Percentiles rank a stretch among this genome's conserved stretches.
Conservation (phyloP, 163 green algal species). For the Volvox carteri region DNA sequence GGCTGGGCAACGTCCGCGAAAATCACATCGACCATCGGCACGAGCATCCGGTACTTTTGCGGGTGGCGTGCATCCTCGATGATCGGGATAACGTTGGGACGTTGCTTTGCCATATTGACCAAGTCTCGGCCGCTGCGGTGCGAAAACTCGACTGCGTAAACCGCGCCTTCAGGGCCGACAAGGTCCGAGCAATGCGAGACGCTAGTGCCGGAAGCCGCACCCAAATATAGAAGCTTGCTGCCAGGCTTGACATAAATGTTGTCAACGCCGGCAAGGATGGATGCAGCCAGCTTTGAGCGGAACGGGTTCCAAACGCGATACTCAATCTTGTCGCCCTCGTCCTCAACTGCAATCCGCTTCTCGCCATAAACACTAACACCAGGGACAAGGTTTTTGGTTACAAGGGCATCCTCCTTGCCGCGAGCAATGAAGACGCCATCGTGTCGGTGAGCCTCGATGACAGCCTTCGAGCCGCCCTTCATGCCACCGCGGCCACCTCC, state of each 20-base stretch:
- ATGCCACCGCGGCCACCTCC: conserved; percentile 71
- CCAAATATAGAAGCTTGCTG: conserved; percentile 97
- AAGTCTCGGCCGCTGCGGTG: conserved; percentile 96
- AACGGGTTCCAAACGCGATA: conserved; percentile 99
- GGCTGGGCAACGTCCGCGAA: conserved; percentile 99
- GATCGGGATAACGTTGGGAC: conserved; percentile 99
- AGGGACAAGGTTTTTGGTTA: conserved; percentile 97
- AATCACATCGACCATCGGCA: conserved; percentile 99
- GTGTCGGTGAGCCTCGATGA: conserved; percentile 95
- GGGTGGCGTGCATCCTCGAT: conserved; percentile 99
- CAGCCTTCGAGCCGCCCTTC: conserved; percentile 80
- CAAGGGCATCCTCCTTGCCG: conserved; percentile 97
- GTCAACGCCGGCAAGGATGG: conserved; percentile 98
- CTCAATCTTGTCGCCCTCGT: conserved; percentile 93
- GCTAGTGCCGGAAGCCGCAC: conserved; percentile 89
- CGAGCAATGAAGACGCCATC: conserved; percentile 98
- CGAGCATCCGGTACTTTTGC: conserved; percentile 99
- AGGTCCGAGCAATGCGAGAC: conserved; percentile 98
- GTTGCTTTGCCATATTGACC: conserved; percentile 99
- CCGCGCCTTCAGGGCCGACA: conserved; percentile 94
- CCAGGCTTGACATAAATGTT: conserved; percentile 99
- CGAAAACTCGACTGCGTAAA: conserved; percentile 99
- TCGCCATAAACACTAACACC: conserved; percentile 99
- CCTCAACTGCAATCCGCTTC: conserved; percentile 97
- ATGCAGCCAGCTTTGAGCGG: conserved; percentile 98